These are phyloP conservation scores for Xylariaceae sp. DNA, from an alignment of 2,329 filamentous ascomycete species.

Conservation along the genomic window DNA sequence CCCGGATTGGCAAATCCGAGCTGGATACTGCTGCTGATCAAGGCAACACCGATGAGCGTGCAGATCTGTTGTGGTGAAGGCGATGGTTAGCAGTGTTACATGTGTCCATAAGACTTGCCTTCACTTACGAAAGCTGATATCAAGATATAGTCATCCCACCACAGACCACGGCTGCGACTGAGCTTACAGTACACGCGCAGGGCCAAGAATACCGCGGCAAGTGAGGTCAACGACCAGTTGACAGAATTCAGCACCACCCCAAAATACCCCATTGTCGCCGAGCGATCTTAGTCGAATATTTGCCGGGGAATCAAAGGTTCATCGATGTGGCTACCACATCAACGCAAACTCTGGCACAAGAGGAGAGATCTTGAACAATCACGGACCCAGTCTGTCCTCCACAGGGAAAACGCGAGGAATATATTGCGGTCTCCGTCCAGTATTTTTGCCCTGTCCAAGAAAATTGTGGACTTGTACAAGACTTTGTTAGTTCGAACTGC, in stretches of 20 bases:
- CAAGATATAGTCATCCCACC: conserved; percentile 36
- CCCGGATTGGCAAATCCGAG: conserved; percentile 31
- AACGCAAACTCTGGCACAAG: neutral
- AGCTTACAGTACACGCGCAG: conserved; percentile 35
- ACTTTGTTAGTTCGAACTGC: neutral
- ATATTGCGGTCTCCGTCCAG: conserved; percentile 9
- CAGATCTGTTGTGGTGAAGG: neutral
- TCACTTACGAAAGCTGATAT: conserved; percentile 31
- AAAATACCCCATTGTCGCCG: conserved; percentile 24
- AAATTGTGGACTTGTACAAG: conserved; percentile 4
- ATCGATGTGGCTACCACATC: conserved; percentile 6
- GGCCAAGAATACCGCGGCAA: conserved; percentile 29
- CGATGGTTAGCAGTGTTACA: neutral
- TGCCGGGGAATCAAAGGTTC: neutral
- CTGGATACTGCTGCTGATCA: conserved; percentile 29
- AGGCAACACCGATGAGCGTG: conserved; percentile 23
- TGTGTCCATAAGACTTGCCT: neutral
- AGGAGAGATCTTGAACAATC: conserved; percentile 3
- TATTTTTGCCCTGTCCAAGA: neutral
- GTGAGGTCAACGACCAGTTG: conserved; percentile 31
- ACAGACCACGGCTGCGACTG: conserved; percentile 30
- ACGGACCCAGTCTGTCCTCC: conserved; percentile 9
- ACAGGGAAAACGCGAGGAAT: conserved; percentile 4
- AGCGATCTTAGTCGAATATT: conserved; percentile 5
- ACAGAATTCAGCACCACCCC: conserved; percentile 33